Conservation (phyloP, 2,329 filamentous ascomycete genomes). For the Nakataea oryzae region DNA sequence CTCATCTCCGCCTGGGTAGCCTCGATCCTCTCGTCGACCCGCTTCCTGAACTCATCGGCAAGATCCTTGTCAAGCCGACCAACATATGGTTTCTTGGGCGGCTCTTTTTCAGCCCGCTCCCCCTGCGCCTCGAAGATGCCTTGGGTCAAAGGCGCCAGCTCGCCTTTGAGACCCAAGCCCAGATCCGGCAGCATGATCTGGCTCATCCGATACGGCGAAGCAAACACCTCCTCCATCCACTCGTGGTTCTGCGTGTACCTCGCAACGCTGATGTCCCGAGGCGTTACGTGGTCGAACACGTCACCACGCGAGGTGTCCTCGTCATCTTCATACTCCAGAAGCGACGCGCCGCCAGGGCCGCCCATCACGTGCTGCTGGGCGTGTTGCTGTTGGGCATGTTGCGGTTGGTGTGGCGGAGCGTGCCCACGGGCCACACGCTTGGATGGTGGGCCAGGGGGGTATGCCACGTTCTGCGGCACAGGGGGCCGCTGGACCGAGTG, state of each 20-base stretch:
- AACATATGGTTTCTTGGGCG: constrained; percentile 48
- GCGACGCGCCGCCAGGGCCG: constrained; percentile 5
- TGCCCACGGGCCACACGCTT: constrained; percentile 29
- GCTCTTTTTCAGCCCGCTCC: constrained; percentile 31
- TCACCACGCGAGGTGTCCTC: constrained; percentile 84
- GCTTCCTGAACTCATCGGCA: constrained; percentile 72
- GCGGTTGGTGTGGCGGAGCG: constrained; percentile 17
- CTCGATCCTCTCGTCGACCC: constrained; percentile 61
- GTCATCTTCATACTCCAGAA: constrained; percentile 59
- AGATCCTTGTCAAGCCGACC: constrained; percentile 64
- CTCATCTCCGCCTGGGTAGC: constrained; percentile 75
- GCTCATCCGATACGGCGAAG: constrained; percentile 75
- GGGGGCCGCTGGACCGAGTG: constrained; percentile 11
- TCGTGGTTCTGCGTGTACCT: constrained; percentile 93
- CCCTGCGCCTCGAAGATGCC: constrained; percentile 67
- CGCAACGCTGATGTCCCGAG: constrained; percentile 76
- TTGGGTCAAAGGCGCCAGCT: constrained; percentile 70
- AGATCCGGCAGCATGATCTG: constrained; percentile 84
- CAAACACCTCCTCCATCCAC: constrained; percentile 97
- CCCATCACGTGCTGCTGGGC: not conserved
- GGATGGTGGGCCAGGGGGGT: constrained; percentile 43
- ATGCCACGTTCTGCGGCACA: constrained; percentile 52
- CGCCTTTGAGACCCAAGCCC: constrained; percentile 74
- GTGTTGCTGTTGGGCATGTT: constrained; percentile 10
- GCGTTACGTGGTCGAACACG: constrained; percentile 80